Percentiles rank a stretch among this genome's conserved stretches.
Conservation (phyloP, 2,329 filamentous ascomycete species). For the Apiospora rasikravindrae region DNA sequence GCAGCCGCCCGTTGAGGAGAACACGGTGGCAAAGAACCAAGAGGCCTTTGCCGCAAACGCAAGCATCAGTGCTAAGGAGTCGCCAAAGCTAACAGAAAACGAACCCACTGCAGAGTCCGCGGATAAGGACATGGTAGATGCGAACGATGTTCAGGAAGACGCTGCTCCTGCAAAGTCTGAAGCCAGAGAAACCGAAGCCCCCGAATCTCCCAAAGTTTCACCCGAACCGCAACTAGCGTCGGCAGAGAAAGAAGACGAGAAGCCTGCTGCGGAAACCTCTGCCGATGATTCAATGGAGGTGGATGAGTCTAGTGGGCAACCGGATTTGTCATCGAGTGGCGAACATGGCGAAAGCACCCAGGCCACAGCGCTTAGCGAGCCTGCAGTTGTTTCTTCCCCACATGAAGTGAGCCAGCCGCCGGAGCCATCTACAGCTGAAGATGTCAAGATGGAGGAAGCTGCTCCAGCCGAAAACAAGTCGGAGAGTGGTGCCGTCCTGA, state of each 20-base stretch:
- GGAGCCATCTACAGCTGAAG: slow-evolving; percentile 33
- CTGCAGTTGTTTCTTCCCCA: slow-evolving; percentile 34
- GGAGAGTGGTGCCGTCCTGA: slow-evolving; percentile 32
- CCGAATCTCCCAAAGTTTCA: slow-evolving; percentile 17
- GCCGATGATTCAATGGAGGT: slow-evolving; percentile 38
- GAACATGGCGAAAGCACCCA: slow-evolving; percentile 31
- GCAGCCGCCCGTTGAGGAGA: slow-evolving; percentile 17
- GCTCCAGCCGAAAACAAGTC: slow-evolving; percentile 14
- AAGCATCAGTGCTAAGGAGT: slow-evolving; percentile 26
- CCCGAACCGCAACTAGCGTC: slow-evolving; percentile 18
- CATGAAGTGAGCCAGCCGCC: slow-evolving; percentile 39
- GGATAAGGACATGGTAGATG: slow-evolving; percentile 30
- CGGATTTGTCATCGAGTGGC: slow-evolving; percentile 29
- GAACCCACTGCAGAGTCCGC: neutral
- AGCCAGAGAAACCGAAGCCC: slow-evolving; percentile 15
- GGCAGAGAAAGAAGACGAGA: slow-evolving; percentile 22
- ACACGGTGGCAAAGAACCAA: slow-evolving; percentile 27
- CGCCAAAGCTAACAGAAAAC: slow-evolving; percentile 24
- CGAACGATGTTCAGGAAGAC: slow-evolving; percentile 26
- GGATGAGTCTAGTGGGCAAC: slow-evolving; percentile 31
- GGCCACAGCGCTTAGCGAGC: slow-evolving; percentile 32
- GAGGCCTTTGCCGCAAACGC: slow-evolving; percentile 33
- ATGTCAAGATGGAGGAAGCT: neutral
- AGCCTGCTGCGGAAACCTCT: neutral
- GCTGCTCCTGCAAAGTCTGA: slow-evolving; percentile 19